These are phyloP conservation scores for Teunomyces cretensis DNA, from an alignment of 805 yeast species.

Conservation along the genomic window DNA sequence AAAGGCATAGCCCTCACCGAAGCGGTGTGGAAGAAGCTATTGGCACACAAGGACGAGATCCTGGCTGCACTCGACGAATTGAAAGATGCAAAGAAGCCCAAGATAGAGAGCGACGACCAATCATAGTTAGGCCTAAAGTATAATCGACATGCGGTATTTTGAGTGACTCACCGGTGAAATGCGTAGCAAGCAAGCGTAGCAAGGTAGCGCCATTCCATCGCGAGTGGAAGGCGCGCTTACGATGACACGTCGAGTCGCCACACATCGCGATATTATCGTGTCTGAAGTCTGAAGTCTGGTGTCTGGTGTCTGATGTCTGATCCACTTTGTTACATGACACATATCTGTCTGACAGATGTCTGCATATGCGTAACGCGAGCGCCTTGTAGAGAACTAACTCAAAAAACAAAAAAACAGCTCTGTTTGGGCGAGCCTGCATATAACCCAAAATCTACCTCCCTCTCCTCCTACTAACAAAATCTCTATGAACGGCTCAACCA, in stretches of 20 bases:
- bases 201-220: too few relatives aligned
- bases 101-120: background rate
- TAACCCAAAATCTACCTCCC: background rate
- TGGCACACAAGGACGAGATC: constrained; percentile 48
- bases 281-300: too few relatives aligned
- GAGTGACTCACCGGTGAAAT: too few relatives aligned
- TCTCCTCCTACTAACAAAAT: background rate
- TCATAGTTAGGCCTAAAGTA: background rate
- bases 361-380: too few relatives aligned
- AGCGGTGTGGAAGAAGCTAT: constrained; percentile 52
- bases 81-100: constrained; percentile 5
- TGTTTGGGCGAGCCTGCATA: too few relatives aligned
- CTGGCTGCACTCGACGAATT: constrained; percentile 45
- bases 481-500: too few relatives aligned
- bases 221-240: too few relatives aligned
- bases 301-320: background rate
- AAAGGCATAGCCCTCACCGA: constrained; percentile 67
- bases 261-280: too few relatives aligned
- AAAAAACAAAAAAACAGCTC: too few relatives aligned
- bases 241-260: too few relatives aligned
- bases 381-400: too few relatives aligned
- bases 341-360: background rate
- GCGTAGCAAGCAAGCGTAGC: too few relatives aligned
- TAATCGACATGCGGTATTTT: background rate
- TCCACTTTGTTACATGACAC: background rate